phyloP scores from a whole-genome alignment of 805 yeast species.

The Starmerella apicola region DNA sequence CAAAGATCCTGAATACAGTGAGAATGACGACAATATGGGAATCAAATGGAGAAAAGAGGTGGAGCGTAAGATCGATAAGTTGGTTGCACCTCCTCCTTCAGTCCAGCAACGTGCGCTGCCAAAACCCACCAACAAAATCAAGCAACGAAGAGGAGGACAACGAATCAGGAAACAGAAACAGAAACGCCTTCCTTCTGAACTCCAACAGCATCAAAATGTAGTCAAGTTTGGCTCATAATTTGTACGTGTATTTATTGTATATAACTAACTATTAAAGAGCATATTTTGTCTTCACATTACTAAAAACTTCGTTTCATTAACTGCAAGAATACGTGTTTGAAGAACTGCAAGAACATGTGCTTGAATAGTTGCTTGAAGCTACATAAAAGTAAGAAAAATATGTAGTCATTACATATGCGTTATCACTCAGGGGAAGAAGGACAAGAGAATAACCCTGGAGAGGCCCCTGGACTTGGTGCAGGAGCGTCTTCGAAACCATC shows the following conservation, averaged over 20 bases:
- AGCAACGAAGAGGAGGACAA: constrained; percentile 79
- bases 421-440: constrained; percentile 22
- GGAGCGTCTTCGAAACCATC: constrained; percentile 19
- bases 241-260: background rate
- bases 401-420: no score
- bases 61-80: constrained; percentile 48
- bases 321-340: no score
- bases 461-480: constrained; percentile 13
- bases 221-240: background rate
- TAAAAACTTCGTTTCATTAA: no score
- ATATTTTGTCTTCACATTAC: no score
- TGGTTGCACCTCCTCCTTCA: constrained; percentile 65
- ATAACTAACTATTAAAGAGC: background rate
- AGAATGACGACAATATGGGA: constrained; percentile 45
- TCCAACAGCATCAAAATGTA: constrained; percentile 58
- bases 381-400: no score
- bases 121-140: constrained; percentile 58
- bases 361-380: no score
- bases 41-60: constrained; percentile 48
- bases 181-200: constrained; percentile 65
- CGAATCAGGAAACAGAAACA: constrained; percentile 69
- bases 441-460: constrained; percentile 21
- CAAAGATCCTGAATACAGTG: constrained; percentile 34
- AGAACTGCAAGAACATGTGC: no score
- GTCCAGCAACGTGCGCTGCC: constrained; percentile 53